Conservation (phyloP, 192 early-diverging fungal species). For the Gaertneriomyces sp. region DNA sequence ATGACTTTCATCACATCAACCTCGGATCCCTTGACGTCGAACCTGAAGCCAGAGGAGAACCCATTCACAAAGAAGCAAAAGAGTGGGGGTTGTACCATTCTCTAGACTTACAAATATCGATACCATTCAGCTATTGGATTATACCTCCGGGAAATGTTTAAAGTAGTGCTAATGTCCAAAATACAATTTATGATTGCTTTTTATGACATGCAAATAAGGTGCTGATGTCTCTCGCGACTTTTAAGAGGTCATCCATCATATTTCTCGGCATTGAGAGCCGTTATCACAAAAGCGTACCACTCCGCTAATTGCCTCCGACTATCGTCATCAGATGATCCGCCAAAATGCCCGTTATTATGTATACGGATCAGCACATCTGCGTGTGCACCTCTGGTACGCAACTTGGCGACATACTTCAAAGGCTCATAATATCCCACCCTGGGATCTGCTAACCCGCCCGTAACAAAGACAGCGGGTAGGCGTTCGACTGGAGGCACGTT, state of each 20-base stretch:
- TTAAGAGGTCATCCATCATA: no score
- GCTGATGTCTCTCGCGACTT: no score
- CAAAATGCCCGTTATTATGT: conserved; percentile 22
- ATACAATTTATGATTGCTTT: no score
- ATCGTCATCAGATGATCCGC: neutral
- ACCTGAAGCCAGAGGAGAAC: conserved; percentile 46
- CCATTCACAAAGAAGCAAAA: conserved; percentile 45
- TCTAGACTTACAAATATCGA: neutral
- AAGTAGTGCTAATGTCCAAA: no score
- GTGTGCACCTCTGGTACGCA: conserved; percentile 38
- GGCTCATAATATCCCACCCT: conserved; percentile 81
- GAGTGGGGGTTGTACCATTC: conserved; percentile 27
- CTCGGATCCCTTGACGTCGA: conserved; percentile 47
- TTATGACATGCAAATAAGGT: no score
- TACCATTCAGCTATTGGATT: no score
- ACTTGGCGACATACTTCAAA: conserved; percentile 79
- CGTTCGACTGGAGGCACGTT: conserved; percentile 13
- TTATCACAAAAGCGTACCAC: conserved; percentile 27
- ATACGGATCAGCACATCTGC: conserved; percentile 24
- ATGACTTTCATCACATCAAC: conserved; percentile 45
- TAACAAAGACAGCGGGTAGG: conserved; percentile 24
- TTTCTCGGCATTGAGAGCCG: no score
- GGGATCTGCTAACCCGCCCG: conserved; percentile 72
- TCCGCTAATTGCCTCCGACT: conserved; percentile 10
- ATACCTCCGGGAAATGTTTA: no score